Conservation (phyloP, 257 asterid genomes). For the Euphrasia confusa region DNA sequence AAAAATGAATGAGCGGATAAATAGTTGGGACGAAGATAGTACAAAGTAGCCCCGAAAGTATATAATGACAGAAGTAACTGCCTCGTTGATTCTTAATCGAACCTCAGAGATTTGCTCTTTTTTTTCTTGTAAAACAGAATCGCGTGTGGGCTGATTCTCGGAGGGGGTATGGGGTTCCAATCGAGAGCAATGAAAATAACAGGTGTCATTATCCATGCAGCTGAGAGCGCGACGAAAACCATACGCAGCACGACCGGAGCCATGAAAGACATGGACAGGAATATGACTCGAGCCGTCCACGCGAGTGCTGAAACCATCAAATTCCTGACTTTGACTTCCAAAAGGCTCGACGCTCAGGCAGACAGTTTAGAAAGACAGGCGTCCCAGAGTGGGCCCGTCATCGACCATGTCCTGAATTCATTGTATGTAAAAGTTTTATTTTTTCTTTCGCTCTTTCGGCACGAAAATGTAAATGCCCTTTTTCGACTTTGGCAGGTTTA, state of each 20-base stretch:
- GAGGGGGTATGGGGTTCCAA: constrained; percentile 60
- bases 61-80: too few species aligned
- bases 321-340: constrained; percentile 54
- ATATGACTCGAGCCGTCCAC: constrained; percentile 27
- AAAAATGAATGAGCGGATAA: too few species aligned
- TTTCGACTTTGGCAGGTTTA: constrained; percentile 39
- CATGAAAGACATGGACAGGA: constrained; percentile 48
- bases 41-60: too few species aligned
- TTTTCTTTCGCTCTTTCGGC: neutral
- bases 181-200: constrained; percentile 53
- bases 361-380: constrained; percentile 54
- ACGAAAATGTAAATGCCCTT: neutral
- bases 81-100: too few species aligned
- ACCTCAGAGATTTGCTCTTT: neutral
- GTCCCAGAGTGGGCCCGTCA: constrained; percentile 40
- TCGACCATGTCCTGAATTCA: constrained; percentile 47
- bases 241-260: constrained; percentile 57
- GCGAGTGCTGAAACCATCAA: constrained; percentile 32
- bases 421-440: constrained; percentile 28
- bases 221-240: constrained; percentile 65
- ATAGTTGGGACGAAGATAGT: too few species aligned
- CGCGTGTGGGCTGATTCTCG: constrained; percentile 62
- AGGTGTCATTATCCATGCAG: constrained; percentile 62
- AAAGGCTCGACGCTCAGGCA: constrained; percentile 54
- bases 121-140: constrained; percentile 33